Evolutionary conservation across 345 rosid species (phyloP), one percentile per base, ranked within the genome.

Genomic region (Lumnitzera racemosa): DNA sequence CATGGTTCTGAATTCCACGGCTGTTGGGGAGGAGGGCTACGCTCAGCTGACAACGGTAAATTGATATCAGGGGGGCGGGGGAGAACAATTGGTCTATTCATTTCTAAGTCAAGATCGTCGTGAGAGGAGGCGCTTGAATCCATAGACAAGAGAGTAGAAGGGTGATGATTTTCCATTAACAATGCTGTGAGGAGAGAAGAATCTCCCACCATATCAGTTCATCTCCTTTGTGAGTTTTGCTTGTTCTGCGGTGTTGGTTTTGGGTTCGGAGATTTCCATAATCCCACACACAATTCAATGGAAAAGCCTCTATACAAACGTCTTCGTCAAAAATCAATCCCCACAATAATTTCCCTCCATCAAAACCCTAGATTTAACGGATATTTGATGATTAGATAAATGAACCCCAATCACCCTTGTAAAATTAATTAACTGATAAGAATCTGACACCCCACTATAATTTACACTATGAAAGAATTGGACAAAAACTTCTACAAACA

Each of bases 61-160:
- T 92, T 92, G 74, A 92, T 92, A 74, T 92, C 97, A 6, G 98
- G 98, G 0, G 98, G 97, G 4, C 89, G 80, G 47, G 91, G 77
- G 63, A 83, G 98, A 55, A 81, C 80, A 55, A 79, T 65, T 54
- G 87, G 91, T 13, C 91, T 78, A 70, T 83, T 92, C 95, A 92
- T 85, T 67, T 87, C 98, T 63, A 91, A 77, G 68, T 89, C 97
- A 59, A 87, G 70, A 57, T 92, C 98, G 36, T 89, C 98, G 11
- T 92, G 97, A 11, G 96, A 79, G 56, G 89, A 76, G 72, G 97
- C 86, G 66, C 95, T 81, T 10, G 97, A 87, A 79, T 92, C 98
- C 97, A 92, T 92, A 12, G 96, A 92, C 50, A 92, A 76, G 56
- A 92, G 83, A 27, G 98, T 92, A 47, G 96, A 92, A 43, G 96